These are phyloP conservation scores for Dipteronia dyeriana DNA, from an alignment of 345 rosid genomes.

Conservation along the genomic window DNA sequence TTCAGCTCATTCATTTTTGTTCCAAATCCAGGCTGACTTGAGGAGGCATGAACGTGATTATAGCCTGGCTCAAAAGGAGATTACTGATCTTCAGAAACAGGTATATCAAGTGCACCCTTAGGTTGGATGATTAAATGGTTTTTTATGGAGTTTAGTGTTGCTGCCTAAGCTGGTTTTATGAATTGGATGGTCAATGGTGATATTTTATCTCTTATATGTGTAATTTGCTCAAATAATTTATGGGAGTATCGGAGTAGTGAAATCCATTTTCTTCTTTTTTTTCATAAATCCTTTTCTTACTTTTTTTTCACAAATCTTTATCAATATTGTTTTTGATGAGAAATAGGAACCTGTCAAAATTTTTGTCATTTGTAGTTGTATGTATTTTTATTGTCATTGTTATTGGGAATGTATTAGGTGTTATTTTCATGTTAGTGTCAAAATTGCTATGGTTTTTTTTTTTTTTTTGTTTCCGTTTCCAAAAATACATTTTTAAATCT, in stretches of 20 bases:
- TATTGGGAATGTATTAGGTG: background rate
- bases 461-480: background rate
- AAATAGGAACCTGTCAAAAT: background rate
- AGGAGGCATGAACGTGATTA: conserved; percentile 81
- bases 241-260: background rate
- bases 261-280: background rate
- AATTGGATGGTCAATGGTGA: background rate
- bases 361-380: background rate
- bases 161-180: background rate
- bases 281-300: background rate
- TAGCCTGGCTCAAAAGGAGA: conserved; percentile 68
- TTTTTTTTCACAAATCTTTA: background rate
- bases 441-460: background rate
- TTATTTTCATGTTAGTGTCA: background rate
- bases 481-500: background rate
- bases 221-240: background rate
- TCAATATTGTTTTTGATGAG: background rate
- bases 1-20: conserved; percentile 19
- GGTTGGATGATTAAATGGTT: background rate
- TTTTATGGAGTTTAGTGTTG: background rate
- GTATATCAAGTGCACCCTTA: conserved; percentile 31
- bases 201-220: background rate
- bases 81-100: conserved; percentile 85
- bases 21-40: conserved; percentile 56
- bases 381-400: background rate